Evolutionary conservation across 495 filamentous ascomycete genomes (phyloP).

Genomic region (Penicillium atrosanguineum): DNA sequence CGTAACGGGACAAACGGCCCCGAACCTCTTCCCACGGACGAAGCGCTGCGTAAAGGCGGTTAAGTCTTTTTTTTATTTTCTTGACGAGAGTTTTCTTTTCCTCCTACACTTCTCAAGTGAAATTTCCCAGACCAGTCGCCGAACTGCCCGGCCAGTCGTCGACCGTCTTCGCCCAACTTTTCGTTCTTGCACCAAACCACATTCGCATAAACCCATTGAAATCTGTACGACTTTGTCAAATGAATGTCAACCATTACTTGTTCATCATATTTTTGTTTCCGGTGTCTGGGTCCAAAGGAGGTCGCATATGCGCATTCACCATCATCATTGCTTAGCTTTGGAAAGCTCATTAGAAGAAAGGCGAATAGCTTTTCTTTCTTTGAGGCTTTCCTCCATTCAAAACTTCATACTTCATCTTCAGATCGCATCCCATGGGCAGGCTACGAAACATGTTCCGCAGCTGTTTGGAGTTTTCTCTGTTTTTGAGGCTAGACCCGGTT

Average conservation of each 20-base stretch:
- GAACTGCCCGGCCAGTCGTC: background rate
- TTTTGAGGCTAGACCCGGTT: conserved; percentile 14
- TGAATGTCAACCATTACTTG: conserved; percentile 14
- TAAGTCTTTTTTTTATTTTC: conserved; percentile 16
- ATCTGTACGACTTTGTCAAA: conserved; percentile 7
- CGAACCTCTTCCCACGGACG: conserved; percentile 47
- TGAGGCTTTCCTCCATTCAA: background rate
- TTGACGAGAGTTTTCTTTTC: background rate
- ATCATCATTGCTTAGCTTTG: conserved; percentile 2
- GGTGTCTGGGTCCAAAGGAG: conserved; percentile 8
- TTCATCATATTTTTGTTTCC: conserved; percentile 14
- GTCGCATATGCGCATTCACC: conserved; percentile 13
- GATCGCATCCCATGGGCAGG: conserved; percentile 14
- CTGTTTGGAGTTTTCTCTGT: conserved; percentile 21
- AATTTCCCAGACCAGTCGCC: too few species aligned
- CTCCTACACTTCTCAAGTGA: background rate
- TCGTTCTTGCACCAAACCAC: background rate
- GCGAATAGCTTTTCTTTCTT: background rate
- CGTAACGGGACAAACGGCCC: conserved; percentile 26
- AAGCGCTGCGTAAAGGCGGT: conserved; percentile 50
- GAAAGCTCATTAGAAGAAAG: background rate
- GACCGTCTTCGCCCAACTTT: background rate
- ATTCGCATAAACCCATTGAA: background rate
- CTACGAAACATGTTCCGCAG: conserved; percentile 17
- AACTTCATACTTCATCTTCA: conserved; percentile 1